These are phyloP conservation scores for Sarocladium kiliense DNA, from an alignment of 2,329 filamentous ascomycete species.

Conservation along the genomic window DNA sequence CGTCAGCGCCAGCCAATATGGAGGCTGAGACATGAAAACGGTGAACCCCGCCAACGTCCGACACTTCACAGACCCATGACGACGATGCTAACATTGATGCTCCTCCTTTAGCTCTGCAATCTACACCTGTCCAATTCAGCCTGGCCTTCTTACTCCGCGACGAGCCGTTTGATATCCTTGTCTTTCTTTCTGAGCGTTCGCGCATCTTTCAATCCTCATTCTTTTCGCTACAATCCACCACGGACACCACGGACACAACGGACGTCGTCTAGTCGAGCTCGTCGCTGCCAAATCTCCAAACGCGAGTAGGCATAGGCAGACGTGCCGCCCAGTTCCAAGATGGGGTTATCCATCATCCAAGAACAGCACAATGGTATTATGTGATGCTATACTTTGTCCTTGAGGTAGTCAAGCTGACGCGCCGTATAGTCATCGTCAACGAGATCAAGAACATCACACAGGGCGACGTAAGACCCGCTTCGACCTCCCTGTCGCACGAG, in stretches of 20 bases:
- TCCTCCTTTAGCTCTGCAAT: neutral
- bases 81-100: neutral
- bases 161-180: neutral
- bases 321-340: constrained; percentile 40
- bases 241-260: too few species aligned
- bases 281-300: neutral
- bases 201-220: constrained; percentile 7
- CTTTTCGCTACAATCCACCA: neutral
- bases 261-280: too few species aligned
- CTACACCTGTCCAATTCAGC: neutral
- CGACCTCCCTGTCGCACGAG: neutral
- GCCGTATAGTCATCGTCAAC: constrained; percentile 27
- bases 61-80: constrained; percentile 8
- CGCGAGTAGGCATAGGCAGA: constrained; percentile 16
- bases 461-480: constrained; percentile 61
- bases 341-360: constrained; percentile 81
- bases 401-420: constrained; percentile 15
- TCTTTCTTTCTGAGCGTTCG: constrained; percentile 1
- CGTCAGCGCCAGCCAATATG: neutral
- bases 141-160: neutral
- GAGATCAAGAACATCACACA: constrained; percentile 70
- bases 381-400: too few species aligned
- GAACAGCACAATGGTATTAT: constrained; percentile 58
- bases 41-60: constrained; percentile 8
- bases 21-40: neutral